phyloP scores from a whole-genome alignment of 495 filamentous ascomycete genomes.

The Annulohypoxylon bovei region DNA sequence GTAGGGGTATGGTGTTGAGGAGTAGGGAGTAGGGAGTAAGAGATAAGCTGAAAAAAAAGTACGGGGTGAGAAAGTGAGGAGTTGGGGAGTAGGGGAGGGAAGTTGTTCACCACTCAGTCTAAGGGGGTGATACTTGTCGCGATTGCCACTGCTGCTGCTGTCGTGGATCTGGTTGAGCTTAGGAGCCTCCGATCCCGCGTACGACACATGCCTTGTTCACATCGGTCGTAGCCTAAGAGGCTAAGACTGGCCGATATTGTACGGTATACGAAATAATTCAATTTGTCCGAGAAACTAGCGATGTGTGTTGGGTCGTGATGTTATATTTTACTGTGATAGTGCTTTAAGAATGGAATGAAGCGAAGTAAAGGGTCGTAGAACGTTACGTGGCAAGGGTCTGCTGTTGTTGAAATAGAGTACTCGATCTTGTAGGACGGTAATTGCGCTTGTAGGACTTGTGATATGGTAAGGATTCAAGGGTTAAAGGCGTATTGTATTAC shows the following conservation, averaged over 20 bases:
- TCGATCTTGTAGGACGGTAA: no score
- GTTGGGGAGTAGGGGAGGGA: background rate
- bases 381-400: no score
- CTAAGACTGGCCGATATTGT: background rate
- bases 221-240: background rate
- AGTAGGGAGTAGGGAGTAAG: background rate
- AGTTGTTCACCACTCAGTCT: background rate
- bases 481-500: background rate
- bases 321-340: background rate
- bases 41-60: background rate
- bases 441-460: background rate
- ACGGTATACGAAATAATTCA: background rate
- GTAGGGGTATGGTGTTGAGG: background rate
- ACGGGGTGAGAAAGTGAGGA: background rate
- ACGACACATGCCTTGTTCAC: background rate
- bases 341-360: background rate
- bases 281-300: background rate
- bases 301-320: background rate
- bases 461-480: background rate
- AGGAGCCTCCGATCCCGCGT: background rate
- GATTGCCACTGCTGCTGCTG: background rate
- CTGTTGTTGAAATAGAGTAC: no score
- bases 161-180: background rate
- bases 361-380: background rate
- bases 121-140: background rate